Base-by-base conservation (phyloP, 2,329 filamentous ascomycete species). In the Alternaria sp. region DNA sequence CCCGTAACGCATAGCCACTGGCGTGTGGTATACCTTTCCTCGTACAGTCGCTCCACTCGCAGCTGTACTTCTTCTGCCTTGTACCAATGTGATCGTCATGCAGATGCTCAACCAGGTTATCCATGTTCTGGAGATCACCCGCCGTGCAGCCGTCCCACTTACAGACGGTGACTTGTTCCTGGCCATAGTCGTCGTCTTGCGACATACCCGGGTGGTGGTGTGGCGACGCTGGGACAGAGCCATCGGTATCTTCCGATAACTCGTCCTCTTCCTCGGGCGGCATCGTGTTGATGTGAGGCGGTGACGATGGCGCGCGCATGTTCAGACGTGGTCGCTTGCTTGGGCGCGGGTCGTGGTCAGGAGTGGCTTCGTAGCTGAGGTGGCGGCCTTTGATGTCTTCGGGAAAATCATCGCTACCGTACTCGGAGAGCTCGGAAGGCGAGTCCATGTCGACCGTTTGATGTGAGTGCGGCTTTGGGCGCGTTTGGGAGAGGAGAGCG, bases 41-140 rank as follows among this genome's bases (percentile, higher is more conserved):
- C 52, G 84, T 85, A 77, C 95, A 99, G 66, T 94, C 94, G 59
- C 86, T 87, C 95, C 95, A 99, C 79, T 98, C 94, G 79, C 95
- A 99, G n/a, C 92, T 93, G 77, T 98, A 98, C 78, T 95, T 97
- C 80, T 96, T 97, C 80, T 95, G 91, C 54, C 93, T 87, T 61
- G 89, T 92, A 73, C 95, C 92, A 72, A 98, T 97, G 78, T 99
- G 95, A 58, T 94, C 92, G 72, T 93, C 90, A 79, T 98, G 94
- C 40, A 84, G 78, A 68, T 84, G 82, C 58, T 79, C 74, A 51
- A 84, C 82, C 42, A 84, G 73, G 26, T 80, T 80, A 63, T 84
- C 82, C 76, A 83, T 84, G 66, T 84, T 83, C 31, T 78, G 75
- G 29, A 82, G 70, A 44, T 80, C 77, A 37, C 81, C 81, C 17